Evolutionary conservation across 768 basidiomycete species (phyloP), one percentile per base, ranked within the genome.

Genomic region (Sistotremastrum niveocremeum): DNA sequence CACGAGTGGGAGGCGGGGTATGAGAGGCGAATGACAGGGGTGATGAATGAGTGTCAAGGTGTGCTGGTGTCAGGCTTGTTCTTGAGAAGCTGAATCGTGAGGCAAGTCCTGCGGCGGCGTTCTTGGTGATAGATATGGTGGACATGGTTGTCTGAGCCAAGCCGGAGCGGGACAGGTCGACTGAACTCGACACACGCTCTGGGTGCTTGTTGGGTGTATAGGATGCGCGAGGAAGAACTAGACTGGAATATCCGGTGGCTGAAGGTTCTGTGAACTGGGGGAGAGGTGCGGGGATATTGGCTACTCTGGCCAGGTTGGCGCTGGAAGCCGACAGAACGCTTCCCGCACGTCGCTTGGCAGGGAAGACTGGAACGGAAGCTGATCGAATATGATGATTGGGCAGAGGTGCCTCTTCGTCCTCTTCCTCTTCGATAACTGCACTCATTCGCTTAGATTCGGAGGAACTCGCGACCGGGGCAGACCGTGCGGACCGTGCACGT

Each of bases 111-210:
- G 31, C 41, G 7, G 56, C 56, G 4, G 54, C 56, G 31, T 48
- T 45, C 33, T 46, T 49, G 11, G 50, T 49, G 39, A 59, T 52
- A n/a, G 55, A 49, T 38, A 94, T 77, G 43, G 78, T 87, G 10
- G 84, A 82, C 89, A 95, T 93, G 4, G 84, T 88, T 5, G 79
- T 81, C 58, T 87, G 84, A 5, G 88, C 89, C 7, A 87, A 65
- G 3, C 89, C 87, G 11, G 79, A 73, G 7, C 72, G 70, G 2
- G 84, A 79, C 38, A 89, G 65, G 61, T 94, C 86, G 10, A 90
- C 63, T 41, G 69, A 73, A 2, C 78, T 45, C 72, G 42, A 46
- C 34, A 48, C 72, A 65, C 51, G 51, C 9, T 45, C 44, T 1
- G 64, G 63, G 45, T 69, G 60, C 36, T 63, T 57, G 7, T 57